Conservation (phyloP, 139 green algal genomes). For the Chlamydomonas sphaeroides region DNA sequence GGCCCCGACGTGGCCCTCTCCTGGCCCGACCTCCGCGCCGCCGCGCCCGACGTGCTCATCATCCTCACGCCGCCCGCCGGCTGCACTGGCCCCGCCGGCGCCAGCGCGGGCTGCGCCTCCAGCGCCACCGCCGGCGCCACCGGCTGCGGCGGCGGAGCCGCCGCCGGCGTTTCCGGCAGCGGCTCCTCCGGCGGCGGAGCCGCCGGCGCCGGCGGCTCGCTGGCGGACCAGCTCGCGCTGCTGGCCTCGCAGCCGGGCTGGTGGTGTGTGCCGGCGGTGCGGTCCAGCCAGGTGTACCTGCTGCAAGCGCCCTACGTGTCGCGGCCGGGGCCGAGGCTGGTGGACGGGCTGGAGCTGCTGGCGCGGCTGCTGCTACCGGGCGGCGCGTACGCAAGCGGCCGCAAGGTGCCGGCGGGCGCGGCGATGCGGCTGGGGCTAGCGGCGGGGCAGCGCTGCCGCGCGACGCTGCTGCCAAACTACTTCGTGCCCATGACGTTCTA, state of each 20-base stretch:
- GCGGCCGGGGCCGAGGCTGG: conserved; percentile 79
- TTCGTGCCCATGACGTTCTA: conserved; percentile 51
- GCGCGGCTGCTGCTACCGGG: conserved; percentile 76
- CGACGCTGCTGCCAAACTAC: conserved; percentile 76
- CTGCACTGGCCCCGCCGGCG: background rate
- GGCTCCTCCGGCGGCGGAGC: conserved; percentile 12
- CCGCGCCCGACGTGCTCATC: conserved; percentile 82
- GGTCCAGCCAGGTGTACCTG: conserved; percentile 78
- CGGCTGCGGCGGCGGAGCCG: background rate
- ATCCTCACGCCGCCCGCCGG: conserved; percentile 44
- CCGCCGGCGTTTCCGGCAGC: background rate
- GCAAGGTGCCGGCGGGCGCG: conserved; percentile 24
- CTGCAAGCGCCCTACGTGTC: conserved; percentile 69
- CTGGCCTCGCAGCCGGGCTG: conserved; percentile 84
- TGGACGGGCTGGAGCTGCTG: conserved; percentile 89
- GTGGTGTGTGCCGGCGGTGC: conserved; percentile 90
- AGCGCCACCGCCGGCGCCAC: background rate
- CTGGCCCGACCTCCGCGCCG: conserved; percentile 58
- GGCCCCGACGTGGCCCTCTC: conserved; percentile 51
- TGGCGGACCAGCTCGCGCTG: conserved; percentile 54
- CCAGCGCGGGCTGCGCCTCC: background rate
- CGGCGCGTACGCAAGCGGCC: background rate
- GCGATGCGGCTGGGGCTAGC: conserved; percentile 80
- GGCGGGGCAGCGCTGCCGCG: conserved; percentile 82
- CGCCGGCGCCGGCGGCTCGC: background rate